Conservation (phyloP, 176 grass and related monocot genomes). For the Oryza punctata region DNA sequence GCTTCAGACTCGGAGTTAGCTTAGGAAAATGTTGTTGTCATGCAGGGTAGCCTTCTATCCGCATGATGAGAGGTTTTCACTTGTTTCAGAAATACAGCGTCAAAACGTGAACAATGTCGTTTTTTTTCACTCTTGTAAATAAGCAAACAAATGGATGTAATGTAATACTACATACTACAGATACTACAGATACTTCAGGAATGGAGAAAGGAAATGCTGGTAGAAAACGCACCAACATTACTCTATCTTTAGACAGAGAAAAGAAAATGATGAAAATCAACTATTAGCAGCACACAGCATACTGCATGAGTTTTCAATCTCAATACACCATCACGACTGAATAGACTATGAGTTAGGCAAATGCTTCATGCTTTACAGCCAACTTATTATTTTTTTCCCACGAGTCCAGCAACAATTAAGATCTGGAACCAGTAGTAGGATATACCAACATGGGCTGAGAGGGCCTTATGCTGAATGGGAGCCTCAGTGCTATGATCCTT, state of each 20-base stretch:
- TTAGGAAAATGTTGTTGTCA: constrained; percentile 16
- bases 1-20: constrained; percentile 67
- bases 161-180: not conserved
- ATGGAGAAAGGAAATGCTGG: not conserved
- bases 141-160: not conserved
- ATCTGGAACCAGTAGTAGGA: constrained; percentile 62
- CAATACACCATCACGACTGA: constrained; percentile 51
- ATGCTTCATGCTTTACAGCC: constrained; percentile 60
- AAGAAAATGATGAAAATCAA: constrained; percentile 25
- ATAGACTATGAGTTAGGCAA: constrained; percentile 53
- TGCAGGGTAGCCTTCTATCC: not conserved
- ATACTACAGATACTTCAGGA: not conserved
- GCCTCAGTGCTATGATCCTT: constrained; percentile 52
- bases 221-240: not conserved
- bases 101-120: too few species aligned
- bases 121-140: not conserved
- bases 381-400: constrained; percentile 70
- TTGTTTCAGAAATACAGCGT: not conserved
- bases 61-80: not conserved
- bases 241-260: not conserved
- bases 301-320: constrained; percentile 51
- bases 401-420: constrained; percentile 52
- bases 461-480: constrained; percentile 63
- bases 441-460: constrained; percentile 63
- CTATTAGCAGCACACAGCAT: constrained; percentile 45